A percentile compares a stretch with the other conserved stretches of the same genome.
Evolutionary conservation across 208 protist genomes (phyloP).

Genomic region (Acanthamoeba triangularis): DNA sequence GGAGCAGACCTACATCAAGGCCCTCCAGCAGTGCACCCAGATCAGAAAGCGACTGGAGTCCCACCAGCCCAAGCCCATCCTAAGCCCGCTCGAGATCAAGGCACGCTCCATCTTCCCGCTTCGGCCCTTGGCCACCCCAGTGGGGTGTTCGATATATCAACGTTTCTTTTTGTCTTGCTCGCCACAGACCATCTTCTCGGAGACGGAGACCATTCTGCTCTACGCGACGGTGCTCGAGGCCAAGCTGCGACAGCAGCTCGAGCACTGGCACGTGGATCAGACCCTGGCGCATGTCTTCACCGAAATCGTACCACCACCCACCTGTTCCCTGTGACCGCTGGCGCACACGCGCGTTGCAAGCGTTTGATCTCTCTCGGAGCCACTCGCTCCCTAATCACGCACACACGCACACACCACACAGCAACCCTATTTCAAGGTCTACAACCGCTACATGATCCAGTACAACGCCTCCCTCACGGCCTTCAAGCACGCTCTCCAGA

Average conservation of each 20-base stretch:
- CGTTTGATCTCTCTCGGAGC: not conserved
- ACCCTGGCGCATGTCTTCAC: slow-evolving; percentile 33
- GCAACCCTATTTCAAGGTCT: slow-evolving; percentile 44
- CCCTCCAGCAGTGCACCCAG: slow-evolving; percentile 27
- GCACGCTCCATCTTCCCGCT: not conserved
- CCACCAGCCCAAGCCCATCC: not conserved
- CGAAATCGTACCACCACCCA: slow-evolving; percentile 20
- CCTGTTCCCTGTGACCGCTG: not conserved
- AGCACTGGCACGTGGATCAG: slow-evolving; percentile 44
- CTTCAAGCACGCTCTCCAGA: not conserved
- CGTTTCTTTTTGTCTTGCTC: not conserved
- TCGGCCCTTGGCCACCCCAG: too few species aligned
- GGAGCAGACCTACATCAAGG: slow-evolving; percentile 42
- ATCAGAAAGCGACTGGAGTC: not conserved
- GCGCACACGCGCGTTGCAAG: not conserved
- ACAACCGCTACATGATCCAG: slow-evolving; percentile 47
- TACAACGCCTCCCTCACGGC: not conserved
- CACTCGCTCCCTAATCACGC: not conserved
- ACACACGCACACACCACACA: not conserved
- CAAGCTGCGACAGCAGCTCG: slow-evolving; percentile 26
- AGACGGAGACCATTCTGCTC: not conserved
- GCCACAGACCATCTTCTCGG: slow-evolving; percentile 16
- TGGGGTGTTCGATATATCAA: too few species aligned
- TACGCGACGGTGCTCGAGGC: not conserved
- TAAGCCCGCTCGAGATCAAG: slow-evolving; percentile 1